Evolutionary conservation across 179 eudicot genomes (phyloP), one percentile per base, ranked within the genome.

Genomic region (Camellia oleifera): DNA sequence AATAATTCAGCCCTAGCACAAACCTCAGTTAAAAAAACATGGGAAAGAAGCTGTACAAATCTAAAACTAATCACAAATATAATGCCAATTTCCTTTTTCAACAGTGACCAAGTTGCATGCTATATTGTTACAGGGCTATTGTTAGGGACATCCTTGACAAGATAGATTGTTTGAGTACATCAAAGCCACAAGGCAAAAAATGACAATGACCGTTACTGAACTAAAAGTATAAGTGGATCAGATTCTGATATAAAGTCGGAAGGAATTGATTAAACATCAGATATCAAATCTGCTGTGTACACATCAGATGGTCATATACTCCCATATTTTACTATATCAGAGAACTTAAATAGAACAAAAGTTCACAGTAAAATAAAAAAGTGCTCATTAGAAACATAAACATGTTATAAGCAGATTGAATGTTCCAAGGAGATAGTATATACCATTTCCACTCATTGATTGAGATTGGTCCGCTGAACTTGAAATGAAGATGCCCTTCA

Each of bases 381-480:
- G 20, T 48, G 64, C 56, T 46, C 62, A 69, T 32, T 50, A 42
- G 56, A 61, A 70, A 71, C 57, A 76, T 3, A 62, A 44, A 40
- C 18, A 72, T 65, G 46, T 50, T 17, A 66, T 53, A 14, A 72
- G 18, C 67, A 44, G 54, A 69, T 72, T n/a, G 15, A 8, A 56
- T 69, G 58, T 50, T 18, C 42, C 44, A 52, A 77, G 58, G 40
- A 79, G 26, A 75, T 64, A 76, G 75, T 32, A 84, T 54, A 63
- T 90, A 95, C 99, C 98, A 92, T 95, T 95, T 83, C 97, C 97
- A 85, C 88, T 88, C 80, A 83, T 85, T 2, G 97, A 86, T 81
- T 95, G 97, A 42, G 98, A 84, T 84, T 95, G 98, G 79, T 95
- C 97, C 65, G 97, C 98, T 45, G 97, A 84, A 83, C 96, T 91